Conservation (phyloP, 1,284 basidiomycete species). For the Peniophora sp. region DNA sequence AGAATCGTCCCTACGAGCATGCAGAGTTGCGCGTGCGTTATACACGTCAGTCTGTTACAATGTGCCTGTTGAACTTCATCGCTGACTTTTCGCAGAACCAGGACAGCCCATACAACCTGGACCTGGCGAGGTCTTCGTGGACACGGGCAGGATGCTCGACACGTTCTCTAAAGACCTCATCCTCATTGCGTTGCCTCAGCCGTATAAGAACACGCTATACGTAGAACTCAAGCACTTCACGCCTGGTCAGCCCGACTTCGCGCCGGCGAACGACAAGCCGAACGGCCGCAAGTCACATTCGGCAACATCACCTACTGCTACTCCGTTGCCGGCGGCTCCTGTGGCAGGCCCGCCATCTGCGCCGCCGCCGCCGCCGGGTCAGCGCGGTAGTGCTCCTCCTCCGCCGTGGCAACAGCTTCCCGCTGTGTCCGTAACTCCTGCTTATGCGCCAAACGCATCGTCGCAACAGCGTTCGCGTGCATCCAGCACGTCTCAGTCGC, state of each 20-base stretch:
- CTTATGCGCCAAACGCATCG: neutral
- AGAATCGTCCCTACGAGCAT: conserved; percentile 57
- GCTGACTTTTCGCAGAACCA: conserved; percentile 7
- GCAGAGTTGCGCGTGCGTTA: conserved; percentile 68
- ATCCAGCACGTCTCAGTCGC: no score
- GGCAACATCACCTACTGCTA: neutral
- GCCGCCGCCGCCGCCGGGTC: neutral
- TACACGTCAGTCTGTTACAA: conserved; percentile 36
- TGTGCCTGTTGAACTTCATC: conserved; percentile 4
- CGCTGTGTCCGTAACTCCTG: neutral
- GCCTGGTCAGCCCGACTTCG: conserved; percentile 36
- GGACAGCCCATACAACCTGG: conserved; percentile 29
- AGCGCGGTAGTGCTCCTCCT: neutral
- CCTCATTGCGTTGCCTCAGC: conserved; percentile 55
- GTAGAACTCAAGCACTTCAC: conserved; percentile 65
- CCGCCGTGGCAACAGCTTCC: neutral
- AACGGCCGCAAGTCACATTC: conserved; percentile 6
- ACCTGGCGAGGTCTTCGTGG: conserved; percentile 49
- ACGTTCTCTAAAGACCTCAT: conserved; percentile 64
- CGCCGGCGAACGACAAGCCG: conserved; percentile 9
- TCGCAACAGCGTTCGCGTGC: neutral
- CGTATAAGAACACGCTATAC: conserved; percentile 60
- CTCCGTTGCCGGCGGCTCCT: conserved; percentile 5
- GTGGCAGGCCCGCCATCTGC: conserved; percentile 16
- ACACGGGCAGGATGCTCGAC: conserved; percentile 66